These are phyloP conservation scores for Boletus pseudo-olivaceus DNA, from an alignment of 768 basidiomycete genomes.

Conservation along the genomic window DNA sequence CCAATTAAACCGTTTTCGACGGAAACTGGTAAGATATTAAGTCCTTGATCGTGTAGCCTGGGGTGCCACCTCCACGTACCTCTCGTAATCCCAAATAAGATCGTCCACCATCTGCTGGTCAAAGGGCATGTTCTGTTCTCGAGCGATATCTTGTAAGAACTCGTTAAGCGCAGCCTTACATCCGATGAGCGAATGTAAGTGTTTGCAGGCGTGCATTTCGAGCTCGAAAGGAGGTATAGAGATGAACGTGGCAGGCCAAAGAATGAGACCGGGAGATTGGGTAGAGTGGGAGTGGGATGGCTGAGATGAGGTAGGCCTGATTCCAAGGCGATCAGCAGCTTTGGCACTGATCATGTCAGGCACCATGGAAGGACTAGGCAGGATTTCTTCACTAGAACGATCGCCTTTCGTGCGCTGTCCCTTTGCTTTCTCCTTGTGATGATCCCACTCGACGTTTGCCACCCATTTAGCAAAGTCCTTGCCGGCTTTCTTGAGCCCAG, in stretches of 20 bases:
- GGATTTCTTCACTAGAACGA: conserved; percentile 27
- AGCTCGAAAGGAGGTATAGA: conserved; percentile 56
- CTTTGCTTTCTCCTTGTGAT: conserved; percentile 28
- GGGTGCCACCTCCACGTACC: conserved; percentile 20
- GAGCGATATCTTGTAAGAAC: conserved; percentile 39
- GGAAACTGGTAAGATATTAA: conserved; percentile 47
- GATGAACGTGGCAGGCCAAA: conserved; percentile 58
- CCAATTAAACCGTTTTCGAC: conserved; percentile 67
- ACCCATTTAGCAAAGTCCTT: conserved; percentile 37
- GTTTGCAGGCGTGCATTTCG: conserved; percentile 74
- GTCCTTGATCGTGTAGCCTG: conserved; percentile 1
- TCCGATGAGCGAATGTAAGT: conserved; percentile 60
- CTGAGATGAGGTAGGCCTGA: conserved; percentile 15
- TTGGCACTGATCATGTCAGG: conserved; percentile 34
- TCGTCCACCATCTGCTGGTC: conserved; percentile 26
- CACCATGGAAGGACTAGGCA: conserved; percentile 17
- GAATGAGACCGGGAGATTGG: conserved; percentile 62
- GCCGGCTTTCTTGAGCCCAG: conserved; percentile 27
- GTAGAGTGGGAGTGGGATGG: conserved; percentile 28
- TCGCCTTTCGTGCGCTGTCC: conserved; percentile 20
- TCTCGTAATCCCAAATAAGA: conserved; percentile 35
- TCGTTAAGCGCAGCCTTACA: conserved; percentile 57
- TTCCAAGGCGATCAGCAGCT: conserved; percentile 38
- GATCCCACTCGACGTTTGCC: conserved; percentile 34
- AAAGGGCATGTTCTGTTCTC: conserved; percentile 18